Evolutionary conservation across 75 land plant species (phyloP).

Genomic region (Pinus albicaulis): DNA sequence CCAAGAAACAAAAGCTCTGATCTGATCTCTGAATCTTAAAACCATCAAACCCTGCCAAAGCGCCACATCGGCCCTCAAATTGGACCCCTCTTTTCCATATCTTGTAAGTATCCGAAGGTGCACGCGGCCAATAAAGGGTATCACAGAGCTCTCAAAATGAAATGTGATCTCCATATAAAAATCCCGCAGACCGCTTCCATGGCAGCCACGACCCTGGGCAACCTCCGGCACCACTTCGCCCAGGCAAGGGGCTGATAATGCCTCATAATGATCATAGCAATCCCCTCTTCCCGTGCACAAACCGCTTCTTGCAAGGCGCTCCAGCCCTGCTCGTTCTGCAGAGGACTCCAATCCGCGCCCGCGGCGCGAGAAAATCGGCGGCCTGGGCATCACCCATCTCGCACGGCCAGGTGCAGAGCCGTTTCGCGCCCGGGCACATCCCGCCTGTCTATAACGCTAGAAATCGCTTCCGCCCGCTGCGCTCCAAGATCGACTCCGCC

Average conservation of each 20-base stretch:
- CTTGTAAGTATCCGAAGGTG: conserved; percentile 76
- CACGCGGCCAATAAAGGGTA: conserved; percentile 63
- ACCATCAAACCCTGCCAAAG: conserved; percentile 83
- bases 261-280: too few species aligned
- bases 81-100: conserved; percentile 84
- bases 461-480: conserved; percentile 44
- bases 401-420: conserved; percentile 62
- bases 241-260: conserved; percentile 72
- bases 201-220: conserved; percentile 59
- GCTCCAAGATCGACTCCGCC: conserved; percentile 51
- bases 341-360: conserved; percentile 65
- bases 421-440: conserved; percentile 69
- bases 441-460: conserved; percentile 59
- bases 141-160: conserved; percentile 76
- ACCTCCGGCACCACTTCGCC: conserved; percentile 82
- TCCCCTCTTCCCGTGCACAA: conserved; percentile 50
- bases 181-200: conserved; percentile 79
- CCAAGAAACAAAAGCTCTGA: conserved; percentile 74
- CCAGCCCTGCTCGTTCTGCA: conserved; percentile 78
- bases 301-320: conserved; percentile 70
- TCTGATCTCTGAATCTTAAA: conserved; percentile 75
- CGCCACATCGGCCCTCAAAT: conserved; percentile 79
- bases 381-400: conserved; percentile 43
- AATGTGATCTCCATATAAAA: conserved; percentile 76
- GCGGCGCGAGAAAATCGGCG: conserved; percentile 48